A percentile compares a stretch with the other conserved stretches of the same genome.
Evolutionary conservation across 2,329 filamentous ascomycete genomes (phyloP).

Genomic region (Alternaria rosae): DNA sequence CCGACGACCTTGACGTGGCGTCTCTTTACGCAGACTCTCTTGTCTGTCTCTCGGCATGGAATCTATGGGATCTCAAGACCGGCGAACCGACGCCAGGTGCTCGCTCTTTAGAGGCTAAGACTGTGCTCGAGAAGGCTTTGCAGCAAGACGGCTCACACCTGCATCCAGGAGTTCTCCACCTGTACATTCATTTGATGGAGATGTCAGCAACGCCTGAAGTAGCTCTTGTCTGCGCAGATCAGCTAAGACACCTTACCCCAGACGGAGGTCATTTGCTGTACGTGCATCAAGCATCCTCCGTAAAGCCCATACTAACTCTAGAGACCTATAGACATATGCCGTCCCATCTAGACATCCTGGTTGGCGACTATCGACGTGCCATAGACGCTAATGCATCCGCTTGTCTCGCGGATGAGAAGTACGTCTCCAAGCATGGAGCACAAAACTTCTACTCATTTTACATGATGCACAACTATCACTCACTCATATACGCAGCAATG

Average conservation of each 20-base stretch:
- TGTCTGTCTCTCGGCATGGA: constrained; percentile 72
- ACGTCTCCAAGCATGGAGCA: constrained; percentile 64
- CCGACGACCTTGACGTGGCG: constrained; percentile 68
- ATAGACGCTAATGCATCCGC: constrained; percentile 73
- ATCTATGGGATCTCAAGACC: constrained; percentile 67
- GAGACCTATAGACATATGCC: constrained; percentile 68
- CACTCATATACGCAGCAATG: constrained; percentile 79
- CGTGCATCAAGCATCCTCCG: not conserved
- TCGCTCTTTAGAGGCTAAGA: constrained; percentile 65
- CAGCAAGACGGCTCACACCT: constrained; percentile 55
- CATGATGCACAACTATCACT: constrained; percentile 77
- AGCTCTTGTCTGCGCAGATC: constrained; percentile 67
- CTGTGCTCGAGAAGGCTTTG: constrained; percentile 66
- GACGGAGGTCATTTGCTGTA: constrained; percentile 71
- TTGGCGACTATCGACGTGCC: constrained; percentile 73
- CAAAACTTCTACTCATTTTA: constrained; percentile 81
- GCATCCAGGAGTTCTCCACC: constrained; percentile 75
- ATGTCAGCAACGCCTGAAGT: constrained; percentile 73
- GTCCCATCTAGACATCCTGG: constrained; percentile 75
- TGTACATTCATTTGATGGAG: constrained; percentile 81
- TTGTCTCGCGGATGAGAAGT: constrained; percentile 72
- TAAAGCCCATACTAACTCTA: not conserved
- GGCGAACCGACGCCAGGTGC: constrained; percentile 64
- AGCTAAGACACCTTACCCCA: constrained; percentile 69
- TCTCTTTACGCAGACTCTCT: constrained; percentile 69